Evolutionary conservation across 441 rosid genomes (phyloP).

Genomic region (Gossypium lobatum): DNA sequence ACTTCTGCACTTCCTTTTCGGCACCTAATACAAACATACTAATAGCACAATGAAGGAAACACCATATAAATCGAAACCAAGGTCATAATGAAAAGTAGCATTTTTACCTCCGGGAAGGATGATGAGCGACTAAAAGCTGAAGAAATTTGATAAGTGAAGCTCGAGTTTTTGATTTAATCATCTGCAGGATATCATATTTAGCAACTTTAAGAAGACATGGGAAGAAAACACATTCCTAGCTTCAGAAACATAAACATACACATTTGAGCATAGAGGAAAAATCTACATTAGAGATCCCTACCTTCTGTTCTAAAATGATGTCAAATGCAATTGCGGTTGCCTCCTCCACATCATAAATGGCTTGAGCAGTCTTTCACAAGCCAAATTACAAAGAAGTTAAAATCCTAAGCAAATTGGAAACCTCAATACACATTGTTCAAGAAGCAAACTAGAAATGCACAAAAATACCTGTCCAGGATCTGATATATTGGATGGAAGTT

Average conservation of each 20-base stretch:
- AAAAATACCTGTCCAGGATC: constrained; percentile 62
- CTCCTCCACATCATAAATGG: constrained; percentile 88
- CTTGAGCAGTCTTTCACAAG: constrained; percentile 66
- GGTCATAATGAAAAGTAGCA: constrained; percentile 4
- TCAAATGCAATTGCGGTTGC: constrained; percentile 76
- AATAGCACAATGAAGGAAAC: constrained; percentile 16
- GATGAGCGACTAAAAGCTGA: constrained; percentile 85
- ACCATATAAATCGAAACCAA: not conserved
- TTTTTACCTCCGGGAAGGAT: constrained; percentile 79
- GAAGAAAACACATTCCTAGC: not conserved
- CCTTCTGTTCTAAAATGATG: constrained; percentile 71
- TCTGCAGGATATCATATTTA: constrained; percentile 39
- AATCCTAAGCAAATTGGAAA: constrained; percentile 5
- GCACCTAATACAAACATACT: constrained; percentile 47
- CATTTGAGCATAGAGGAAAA: not conserved
- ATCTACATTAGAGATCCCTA: constrained; percentile 14
- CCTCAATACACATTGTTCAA: not conserved
- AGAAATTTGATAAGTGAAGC: constrained; percentile 74
- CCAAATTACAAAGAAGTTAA: constrained; percentile 13
- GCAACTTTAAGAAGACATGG: constrained; percentile 5
- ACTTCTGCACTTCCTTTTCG: constrained; percentile 90
- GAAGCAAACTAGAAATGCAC: constrained; percentile 16
- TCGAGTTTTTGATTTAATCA: constrained; percentile 69
- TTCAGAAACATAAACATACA: not conserved
- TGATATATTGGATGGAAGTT: constrained; percentile 52